Evolutionary conservation across 2,329 filamentous ascomycete genomes (phyloP), one percentile per base, ranked within the genome.

Genomic region (Tolypocladium sp.): DNA sequence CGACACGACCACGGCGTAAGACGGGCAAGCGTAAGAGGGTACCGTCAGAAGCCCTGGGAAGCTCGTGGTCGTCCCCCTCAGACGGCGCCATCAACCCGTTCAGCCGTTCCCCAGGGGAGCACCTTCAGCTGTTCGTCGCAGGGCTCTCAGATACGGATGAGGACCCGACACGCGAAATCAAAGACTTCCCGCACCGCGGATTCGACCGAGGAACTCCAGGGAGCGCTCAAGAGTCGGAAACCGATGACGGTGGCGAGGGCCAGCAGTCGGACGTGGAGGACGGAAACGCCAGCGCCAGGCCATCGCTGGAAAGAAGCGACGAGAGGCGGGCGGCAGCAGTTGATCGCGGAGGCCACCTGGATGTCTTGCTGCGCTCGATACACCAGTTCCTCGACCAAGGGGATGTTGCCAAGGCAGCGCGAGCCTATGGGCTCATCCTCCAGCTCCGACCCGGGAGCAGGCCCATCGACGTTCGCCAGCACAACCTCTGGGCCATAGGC

Each of bases 401-500:
- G 38, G 88, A 95, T 67, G 87, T 91, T 60, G 64, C 78, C 2
- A 86, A 89, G 46, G 92, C 92, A 0, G 83, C 83, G 56, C 80
- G 89, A 61, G 89, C 90, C 0, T 93, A 91, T 79, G 87, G 85
- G 1, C 74, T 96, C 63, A 79, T 96, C 38, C 70, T 92, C 54
- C 82, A 88, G 55, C 80, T 84, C 54, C 67, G 69, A 12, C 69
- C 70, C 2, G 56, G 62, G 17, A 66, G 69, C 35, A 58, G 73
- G 55, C 74, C 76, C 8, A 77, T 92, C 25, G 91, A 96, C 69
- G 71, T 93, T 55, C 83, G 91, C 44, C 78, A 77, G 25, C 81
- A 87, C 66, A 82, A 84, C 41, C 81, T 89, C 63, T 97, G 92
- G 93, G 87, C 87, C 17, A 81, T 96, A 52, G 92, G 91, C 0